Base-by-base conservation (phyloP, 2,329 filamentous ascomycete species). In the Neopestalotiopsis rosae region DNA sequence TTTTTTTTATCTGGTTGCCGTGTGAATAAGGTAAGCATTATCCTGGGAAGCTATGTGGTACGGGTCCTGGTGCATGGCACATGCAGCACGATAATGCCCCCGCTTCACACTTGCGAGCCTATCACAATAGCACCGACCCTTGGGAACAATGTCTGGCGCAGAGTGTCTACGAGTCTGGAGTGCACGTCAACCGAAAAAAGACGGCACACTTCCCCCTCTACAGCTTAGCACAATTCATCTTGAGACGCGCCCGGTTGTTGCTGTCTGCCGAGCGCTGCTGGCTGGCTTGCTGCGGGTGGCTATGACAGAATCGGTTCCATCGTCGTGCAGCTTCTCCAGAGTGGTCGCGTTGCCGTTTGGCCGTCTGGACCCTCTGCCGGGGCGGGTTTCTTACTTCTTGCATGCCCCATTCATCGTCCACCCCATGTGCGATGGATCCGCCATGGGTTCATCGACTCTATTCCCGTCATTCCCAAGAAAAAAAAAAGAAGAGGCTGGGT, bases 21-120 rank as follows among this genome's bases (percentile, higher is more conserved):
- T 68, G 67, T 68, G 67, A 68, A 68, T 68, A 68, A 65, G 67
- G 65, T 68, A 68, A 65, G 67, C 67, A 68, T 65, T 52, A 68
- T 61, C 67, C 67, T 34, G 9, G 61, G 67, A 42, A 68, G 67
- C 52, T 65, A 68, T 65, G 30, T 57, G 59, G 59, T 52, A 62
- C 40, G 59, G 59, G 59, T 38, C 56, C 49, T 63, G 58, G 34
- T 38, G 34, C 34, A 38, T 38, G 34, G 34, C 34, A 38, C 40
- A 57, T 67, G 66, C 30, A 38, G 57, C 42, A 49, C 32, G 56
- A 34, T 34, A 24, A n/a, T 28, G n/a, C 10, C 65, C 66, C 66
- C 66, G 66, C 66, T 67, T 62, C 17, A 57, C 17, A 57, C 34
- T 61, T 45, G 42, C 49, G 28, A 28, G n/a, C 45, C 38, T 32